Conservation (phyloP, 257 asterid species). For the Datura wrightii region DNA sequence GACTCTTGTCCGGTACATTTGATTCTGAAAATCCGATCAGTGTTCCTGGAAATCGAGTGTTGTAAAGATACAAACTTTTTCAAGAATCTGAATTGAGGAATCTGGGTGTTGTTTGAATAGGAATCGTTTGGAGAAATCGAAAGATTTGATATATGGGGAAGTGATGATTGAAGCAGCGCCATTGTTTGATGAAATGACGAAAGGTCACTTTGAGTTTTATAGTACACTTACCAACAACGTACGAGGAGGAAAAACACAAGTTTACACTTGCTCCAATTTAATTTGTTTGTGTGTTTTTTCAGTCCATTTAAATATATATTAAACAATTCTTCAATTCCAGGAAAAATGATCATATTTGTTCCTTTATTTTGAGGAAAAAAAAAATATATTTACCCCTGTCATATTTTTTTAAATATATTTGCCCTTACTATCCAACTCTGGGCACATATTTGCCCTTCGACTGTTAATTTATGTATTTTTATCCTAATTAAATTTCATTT, state of each 20-base stretch:
- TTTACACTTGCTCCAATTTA: too few species aligned
- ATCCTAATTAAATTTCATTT: too few species aligned
- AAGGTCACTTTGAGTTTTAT: not conserved
- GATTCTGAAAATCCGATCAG: conserved; percentile 31
- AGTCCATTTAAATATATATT: too few species aligned
- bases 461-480: too few species aligned
- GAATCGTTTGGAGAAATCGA: not conserved
- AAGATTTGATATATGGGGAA: conserved; percentile 28
- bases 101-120: not conserved
- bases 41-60: not conserved
- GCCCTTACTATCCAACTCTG: too few species aligned
- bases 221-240: not conserved
- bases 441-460: too few species aligned
- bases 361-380: too few species aligned
- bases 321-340: too few species aligned
- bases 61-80: conserved; percentile 22
- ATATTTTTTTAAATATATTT: too few species aligned
- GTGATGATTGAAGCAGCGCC: conserved; percentile 36
- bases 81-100: conserved; percentile 19
- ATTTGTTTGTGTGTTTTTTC: too few species aligned
- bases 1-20: conserved; percentile 51
- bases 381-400: too few species aligned
- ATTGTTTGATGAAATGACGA: conserved; percentile 13
- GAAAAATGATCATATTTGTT: too few species aligned
- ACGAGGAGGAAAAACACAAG: not conserved